phyloP scores from a whole-genome alignment of 768 basidiomycete species.

The Panellus pusillus region DNA sequence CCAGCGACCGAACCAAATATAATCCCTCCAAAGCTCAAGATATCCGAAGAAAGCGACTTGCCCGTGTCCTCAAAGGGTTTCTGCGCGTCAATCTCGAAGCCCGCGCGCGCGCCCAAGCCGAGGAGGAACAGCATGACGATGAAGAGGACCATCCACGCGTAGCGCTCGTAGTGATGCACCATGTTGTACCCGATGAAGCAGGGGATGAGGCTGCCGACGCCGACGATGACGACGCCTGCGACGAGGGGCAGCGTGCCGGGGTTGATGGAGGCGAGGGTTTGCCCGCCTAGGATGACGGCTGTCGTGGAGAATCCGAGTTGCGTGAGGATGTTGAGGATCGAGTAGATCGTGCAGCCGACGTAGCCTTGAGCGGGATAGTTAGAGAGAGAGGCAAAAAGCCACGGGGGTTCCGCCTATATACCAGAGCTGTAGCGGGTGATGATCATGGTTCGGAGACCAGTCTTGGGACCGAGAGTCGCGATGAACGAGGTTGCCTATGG shows the following conservation, averaged over 20 bases:
- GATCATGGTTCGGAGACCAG: conserved; percentile 56
- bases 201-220: conserved; percentile 40
- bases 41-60: conserved; percentile 41
- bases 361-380: conserved; percentile 28
- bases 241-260: conserved; percentile 44
- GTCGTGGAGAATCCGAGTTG: conserved; percentile 51
- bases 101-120: conserved; percentile 47
- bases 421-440: conserved; percentile 47
- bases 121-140: conserved; percentile 52
- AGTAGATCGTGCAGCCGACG: conserved; percentile 48
- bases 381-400: no score
- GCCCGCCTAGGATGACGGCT: conserved; percentile 54
- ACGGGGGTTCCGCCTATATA: no score
- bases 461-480: conserved; percentile 52
- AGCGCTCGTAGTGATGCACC: conserved; percentile 52
- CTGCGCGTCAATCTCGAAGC: conserved; percentile 46
- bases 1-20: conserved; percentile 47
- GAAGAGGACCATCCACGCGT: conserved; percentile 50
- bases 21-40: conserved; percentile 54
- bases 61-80: conserved; percentile 42
- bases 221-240: conserved; percentile 49
- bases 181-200: conserved; percentile 49
- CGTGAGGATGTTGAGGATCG: conserved; percentile 54
- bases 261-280: conserved; percentile 48
- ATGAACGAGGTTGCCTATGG: conserved; percentile 46